These are phyloP conservation scores for thale cress (Arabidopsis thaliana) DNA, from an alignment of 345 rosid genomes.

Conservation along the genomic window TAIR10.1 NC_003076.8:24855501-24856000, in stretches of 20 bases:
- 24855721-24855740: not conserved
- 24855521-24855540: too few relatives aligned
- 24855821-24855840: conserved; percentile 22
- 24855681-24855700: not conserved
- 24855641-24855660: not conserved
- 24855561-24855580: not conserved
- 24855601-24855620: not conserved
- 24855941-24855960: conserved; percentile 84
- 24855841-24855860: not conserved
- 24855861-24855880: conserved; percentile 23
- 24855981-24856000: conserved; percentile 74
- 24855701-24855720: not conserved
- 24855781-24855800: not conserved
- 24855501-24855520: too few relatives aligned
- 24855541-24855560: too few relatives aligned
- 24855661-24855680: not conserved
- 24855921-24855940: conserved; percentile 73
- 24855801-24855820: not conserved
- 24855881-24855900: not conserved
- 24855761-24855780: conserved; percentile 6
- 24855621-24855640: not conserved
- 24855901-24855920: conserved; percentile 19
- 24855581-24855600: not conserved
- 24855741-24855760: conserved; percentile 19
- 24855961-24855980: conserved; percentile 84